Base-by-base conservation (phyloP, 148 eudicot genomes). In the Vaccinium darrowii region DNA sequence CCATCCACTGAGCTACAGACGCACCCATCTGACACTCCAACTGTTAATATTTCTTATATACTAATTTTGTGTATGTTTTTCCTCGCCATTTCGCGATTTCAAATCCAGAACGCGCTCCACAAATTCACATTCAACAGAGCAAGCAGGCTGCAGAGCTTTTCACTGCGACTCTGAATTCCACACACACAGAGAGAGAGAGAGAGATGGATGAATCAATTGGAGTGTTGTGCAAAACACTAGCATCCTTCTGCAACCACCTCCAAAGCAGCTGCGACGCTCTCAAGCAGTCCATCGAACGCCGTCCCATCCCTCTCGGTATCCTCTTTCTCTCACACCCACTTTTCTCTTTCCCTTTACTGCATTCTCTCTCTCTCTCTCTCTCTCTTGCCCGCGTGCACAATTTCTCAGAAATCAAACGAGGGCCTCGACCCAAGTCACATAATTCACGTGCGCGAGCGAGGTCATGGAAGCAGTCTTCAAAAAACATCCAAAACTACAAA, bases 251-350 rank as follows among this genome's bases (percentile, higher is more conserved):
- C 91, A 91, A 90, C 87, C 89, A 94, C 81, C 91, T 96, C 62
- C 81, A 94, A 84, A 85, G 87, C 49, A 91, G 91, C 88, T 90
- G 92, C 80, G 72, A 85, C 1, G 98, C 98, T 47, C 96, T 96
- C 88, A 91, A 87, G 14, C 94, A 93, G 75, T 96, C 99, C 83
- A 84, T 93, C 23, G 93, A 94, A 52, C 95, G 97, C 81, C 99
- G 97, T 58, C 93, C 99, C 11, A 92, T 94, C 79, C 99, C 99
- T 52, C 92, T 96, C 74, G 98, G 98, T 18, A 58, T 16, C 63
- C 19, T 15, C 25, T 19, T 60, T 58, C 33, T 5, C 36, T 33
- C 36, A 33, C 36, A 33, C 36, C 36, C 36, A 33, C 36, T 33
- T 33, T 33, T 33, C 36, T 33, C 36, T 33, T 33, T 33, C 36